Evolutionary conservation across 495 filamentous ascomycete genomes (phyloP).

Genomic region (Penicillium arizonense): DNA sequence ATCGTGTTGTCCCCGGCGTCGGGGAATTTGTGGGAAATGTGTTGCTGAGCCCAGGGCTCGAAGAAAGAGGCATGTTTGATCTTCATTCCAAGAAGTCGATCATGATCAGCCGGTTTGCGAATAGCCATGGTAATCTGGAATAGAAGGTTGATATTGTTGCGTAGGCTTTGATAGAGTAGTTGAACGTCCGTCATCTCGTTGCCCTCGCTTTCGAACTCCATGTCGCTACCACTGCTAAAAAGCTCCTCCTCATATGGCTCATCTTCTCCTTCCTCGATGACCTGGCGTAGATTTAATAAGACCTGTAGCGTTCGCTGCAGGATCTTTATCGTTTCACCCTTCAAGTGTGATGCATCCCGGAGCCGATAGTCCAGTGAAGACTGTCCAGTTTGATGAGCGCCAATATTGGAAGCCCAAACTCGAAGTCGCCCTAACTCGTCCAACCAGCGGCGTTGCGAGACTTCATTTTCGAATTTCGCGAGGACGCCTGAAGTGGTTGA

Average conservation of each 20-base stretch:
- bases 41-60: constrained; percentile 5
- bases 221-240: background rate
- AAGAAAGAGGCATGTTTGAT: constrained; percentile 10
- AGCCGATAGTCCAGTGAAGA: constrained; percentile 48
- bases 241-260: background rate
- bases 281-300: background rate
- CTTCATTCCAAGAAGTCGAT: constrained; percentile 7
- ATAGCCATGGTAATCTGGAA: constrained; percentile 26
- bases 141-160: constrained; percentile 14
- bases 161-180: constrained; percentile 1
- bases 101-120: constrained; percentile 22
- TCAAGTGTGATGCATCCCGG: constrained; percentile 43
- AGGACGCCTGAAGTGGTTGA: background rate
- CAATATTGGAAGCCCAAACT: constrained; percentile 46
- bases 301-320: constrained; percentile 20
- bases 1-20: background rate
- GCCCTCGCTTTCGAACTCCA: background rate
- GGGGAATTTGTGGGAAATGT: constrained; percentile 16
- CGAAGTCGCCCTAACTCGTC: constrained; percentile 40
- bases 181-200: constrained; percentile 1
- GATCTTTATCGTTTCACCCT: constrained; percentile 31
- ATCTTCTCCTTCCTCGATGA: constrained; percentile 1
- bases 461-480: constrained; percentile 3
- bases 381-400: constrained; percentile 35
- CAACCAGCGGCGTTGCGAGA: constrained; percentile 10